Conservation (phyloP, 2,329 filamentous ascomycete species). For the Microdochium paspali region DNA sequence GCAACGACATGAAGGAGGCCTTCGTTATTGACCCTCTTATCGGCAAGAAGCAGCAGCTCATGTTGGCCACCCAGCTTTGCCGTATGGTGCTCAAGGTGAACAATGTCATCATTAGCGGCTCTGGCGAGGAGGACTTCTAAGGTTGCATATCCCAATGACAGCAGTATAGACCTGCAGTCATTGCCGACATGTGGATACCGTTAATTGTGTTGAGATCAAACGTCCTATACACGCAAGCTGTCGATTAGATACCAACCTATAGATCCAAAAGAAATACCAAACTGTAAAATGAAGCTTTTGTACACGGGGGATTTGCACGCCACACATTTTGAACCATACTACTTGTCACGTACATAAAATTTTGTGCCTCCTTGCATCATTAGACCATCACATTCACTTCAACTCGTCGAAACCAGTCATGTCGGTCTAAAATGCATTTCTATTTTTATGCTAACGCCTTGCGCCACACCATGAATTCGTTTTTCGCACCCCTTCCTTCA, state of each 20-base stretch:
- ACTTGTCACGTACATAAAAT: no score
- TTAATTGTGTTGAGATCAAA: no score
- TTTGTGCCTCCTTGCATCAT: no score
- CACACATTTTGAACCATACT: no score
- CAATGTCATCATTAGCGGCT: conserved; percentile 87
- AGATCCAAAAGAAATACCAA: neutral
- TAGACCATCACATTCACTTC: no score
- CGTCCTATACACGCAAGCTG: neutral
- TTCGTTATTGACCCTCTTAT: conserved; percentile 98
- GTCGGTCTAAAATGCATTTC: neutral
- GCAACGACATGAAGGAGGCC: conserved; percentile 94
- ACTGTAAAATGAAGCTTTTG: neutral
- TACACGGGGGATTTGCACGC: no score
- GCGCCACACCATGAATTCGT: neutral
- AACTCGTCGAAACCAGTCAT: neutral
- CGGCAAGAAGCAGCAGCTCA: conserved; percentile 93
- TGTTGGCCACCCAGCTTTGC: conserved; percentile 94
- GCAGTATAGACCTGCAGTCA: no score
- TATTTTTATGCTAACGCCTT: neutral
- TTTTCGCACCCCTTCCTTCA: neutral
- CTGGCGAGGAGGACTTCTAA: conserved; percentile 82
- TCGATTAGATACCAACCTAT: neutral
- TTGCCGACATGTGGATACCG: no score
- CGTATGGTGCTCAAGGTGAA: conserved; percentile 97
- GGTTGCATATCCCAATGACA: no score